These are phyloP conservation scores for Parachaetomium inaequale DNA, from an alignment of 495 filamentous ascomycete species.

Conservation along the genomic window DNA sequence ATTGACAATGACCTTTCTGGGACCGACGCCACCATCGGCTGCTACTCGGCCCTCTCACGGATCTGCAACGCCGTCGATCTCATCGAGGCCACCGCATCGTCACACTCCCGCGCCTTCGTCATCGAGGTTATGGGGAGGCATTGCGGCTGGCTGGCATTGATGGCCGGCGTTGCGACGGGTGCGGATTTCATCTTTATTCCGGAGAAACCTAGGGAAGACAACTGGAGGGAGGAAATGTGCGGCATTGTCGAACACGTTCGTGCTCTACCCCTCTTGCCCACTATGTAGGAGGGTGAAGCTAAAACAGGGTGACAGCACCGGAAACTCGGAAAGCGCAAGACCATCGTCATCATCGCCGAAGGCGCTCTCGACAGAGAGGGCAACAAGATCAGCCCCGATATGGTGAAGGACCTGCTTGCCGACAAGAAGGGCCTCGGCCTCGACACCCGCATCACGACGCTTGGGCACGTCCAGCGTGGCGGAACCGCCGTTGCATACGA, in stretches of 20 bases:
- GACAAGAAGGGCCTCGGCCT: conserved; percentile 64
- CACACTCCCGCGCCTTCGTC: conserved; percentile 96
- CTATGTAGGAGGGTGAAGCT: neutral
- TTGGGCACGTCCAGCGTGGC: conserved; percentile 94
- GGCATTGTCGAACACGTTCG: conserved; percentile 70
- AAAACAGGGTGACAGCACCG: conserved; percentile 62
- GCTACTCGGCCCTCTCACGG: conserved; percentile 84
- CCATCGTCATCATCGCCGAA: conserved; percentile 96
- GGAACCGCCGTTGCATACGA: conserved; percentile 92
- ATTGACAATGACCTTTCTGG: conserved; percentile 98
- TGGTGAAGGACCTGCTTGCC: conserved; percentile 84
- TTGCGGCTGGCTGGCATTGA: conserved; percentile 96
- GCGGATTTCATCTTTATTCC: conserved; percentile 97
- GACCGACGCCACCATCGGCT: conserved; percentile 97
- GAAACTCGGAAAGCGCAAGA: conserved; percentile 86
- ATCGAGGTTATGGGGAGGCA: conserved; percentile 99
- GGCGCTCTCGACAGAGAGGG: conserved; percentile 84
- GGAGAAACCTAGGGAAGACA: conserved; percentile 82
- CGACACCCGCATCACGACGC: conserved; percentile 90
- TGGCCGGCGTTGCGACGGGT: conserved; percentile 92
- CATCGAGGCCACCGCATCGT: conserved; percentile 94
- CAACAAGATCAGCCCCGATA: conserved; percentile 72
- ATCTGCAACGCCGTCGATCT: conserved; percentile 94
- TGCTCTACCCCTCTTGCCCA: neutral
- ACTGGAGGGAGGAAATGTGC: conserved; percentile 92